Conservation (phyloP, 768 basidiomycete species). For the Boletus pseudopeckii region DNA sequence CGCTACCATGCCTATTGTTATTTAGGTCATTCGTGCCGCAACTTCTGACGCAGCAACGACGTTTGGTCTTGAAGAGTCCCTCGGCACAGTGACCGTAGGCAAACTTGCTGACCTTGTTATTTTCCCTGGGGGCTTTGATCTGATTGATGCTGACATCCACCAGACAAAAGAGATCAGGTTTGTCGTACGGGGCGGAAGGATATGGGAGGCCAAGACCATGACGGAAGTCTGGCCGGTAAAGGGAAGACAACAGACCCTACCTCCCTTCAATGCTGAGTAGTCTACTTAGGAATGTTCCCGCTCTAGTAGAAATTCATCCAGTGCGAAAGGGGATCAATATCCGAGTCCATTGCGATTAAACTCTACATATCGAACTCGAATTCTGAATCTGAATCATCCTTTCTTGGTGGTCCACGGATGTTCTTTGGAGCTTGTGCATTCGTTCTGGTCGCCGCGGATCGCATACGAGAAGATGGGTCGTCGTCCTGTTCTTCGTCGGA, state of each 20-base stretch:
- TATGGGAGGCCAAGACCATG: slow-evolving; percentile 68
- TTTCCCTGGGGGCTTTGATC: slow-evolving; percentile 58
- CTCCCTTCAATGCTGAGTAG: slow-evolving; percentile 54
- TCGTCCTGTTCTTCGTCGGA: slow-evolving; percentile 47
- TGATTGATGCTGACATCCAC: slow-evolving; percentile 51
- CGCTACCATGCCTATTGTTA: background rate
- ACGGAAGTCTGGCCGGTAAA: slow-evolving; percentile 69
- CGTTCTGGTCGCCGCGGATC: slow-evolving; percentile 55
- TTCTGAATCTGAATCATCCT: slow-evolving; percentile 72
- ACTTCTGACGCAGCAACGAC: slow-evolving; percentile 64
- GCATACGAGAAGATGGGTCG: slow-evolving; percentile 51
- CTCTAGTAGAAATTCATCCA: background rate
- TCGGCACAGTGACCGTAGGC: slow-evolving; percentile 60
- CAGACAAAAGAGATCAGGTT: slow-evolving; percentile 49
- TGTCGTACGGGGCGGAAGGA: slow-evolving; percentile 64
- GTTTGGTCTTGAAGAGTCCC: slow-evolving; percentile 55
- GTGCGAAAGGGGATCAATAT: background rate
- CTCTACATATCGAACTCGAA: slow-evolving; percentile 72
- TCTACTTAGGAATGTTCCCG: background rate
- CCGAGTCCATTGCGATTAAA: background rate
- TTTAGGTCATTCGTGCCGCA: slow-evolving; percentile 63
- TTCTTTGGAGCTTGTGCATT: slow-evolving; percentile 54
- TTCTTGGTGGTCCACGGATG: slow-evolving; percentile 44
- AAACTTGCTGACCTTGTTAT: slow-evolving; percentile 73
- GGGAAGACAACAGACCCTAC: slow-evolving; percentile 50